Conservation (phyloP, 305 asterid genomes). For the Salvia sclarea region DNA sequence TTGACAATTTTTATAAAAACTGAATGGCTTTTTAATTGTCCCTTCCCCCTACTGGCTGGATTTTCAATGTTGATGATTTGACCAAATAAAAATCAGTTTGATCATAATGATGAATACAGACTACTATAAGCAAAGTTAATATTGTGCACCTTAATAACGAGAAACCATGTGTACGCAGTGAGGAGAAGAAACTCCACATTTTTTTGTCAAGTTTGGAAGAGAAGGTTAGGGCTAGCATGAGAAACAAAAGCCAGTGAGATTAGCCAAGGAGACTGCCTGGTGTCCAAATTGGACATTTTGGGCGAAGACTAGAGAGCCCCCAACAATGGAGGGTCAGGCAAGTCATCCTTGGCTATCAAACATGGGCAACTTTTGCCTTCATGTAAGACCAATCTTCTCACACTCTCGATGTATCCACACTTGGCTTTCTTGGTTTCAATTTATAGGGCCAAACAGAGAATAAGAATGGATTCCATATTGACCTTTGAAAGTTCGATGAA, state of each 20-base stretch:
- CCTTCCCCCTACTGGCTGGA: too few relatives aligned
- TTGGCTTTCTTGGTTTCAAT: constrained; percentile 14
- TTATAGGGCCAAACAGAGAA: constrained; percentile 27
- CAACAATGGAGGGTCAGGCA: constrained; percentile 35
- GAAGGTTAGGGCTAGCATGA: constrained; percentile 39
- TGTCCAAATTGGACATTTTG: constrained; percentile 25
- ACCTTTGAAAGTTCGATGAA: constrained; percentile 1
- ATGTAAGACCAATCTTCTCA: constrained; percentile 41
- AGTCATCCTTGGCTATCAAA: constrained; percentile 48
- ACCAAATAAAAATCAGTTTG: too few relatives aligned
- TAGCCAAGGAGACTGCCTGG: constrained; percentile 45
- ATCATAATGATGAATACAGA: too few relatives aligned
- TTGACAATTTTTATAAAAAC: too few relatives aligned
- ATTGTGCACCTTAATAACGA: too few relatives aligned
- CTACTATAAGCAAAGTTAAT: background rate
- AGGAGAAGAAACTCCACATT: background rate
- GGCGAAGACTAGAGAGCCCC: background rate
- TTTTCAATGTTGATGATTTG: too few relatives aligned
- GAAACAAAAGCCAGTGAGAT: constrained; percentile 31
- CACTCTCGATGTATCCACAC: background rate
- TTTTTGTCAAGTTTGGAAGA: background rate
- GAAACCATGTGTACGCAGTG: too few relatives aligned
- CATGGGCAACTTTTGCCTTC: constrained; percentile 29
- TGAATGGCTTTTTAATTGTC: too few relatives aligned
- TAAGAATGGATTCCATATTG: constrained; percentile 31